Base-by-base conservation (phyloP, 148 eudicot genomes). In the Euryodendron excelsum region DNA sequence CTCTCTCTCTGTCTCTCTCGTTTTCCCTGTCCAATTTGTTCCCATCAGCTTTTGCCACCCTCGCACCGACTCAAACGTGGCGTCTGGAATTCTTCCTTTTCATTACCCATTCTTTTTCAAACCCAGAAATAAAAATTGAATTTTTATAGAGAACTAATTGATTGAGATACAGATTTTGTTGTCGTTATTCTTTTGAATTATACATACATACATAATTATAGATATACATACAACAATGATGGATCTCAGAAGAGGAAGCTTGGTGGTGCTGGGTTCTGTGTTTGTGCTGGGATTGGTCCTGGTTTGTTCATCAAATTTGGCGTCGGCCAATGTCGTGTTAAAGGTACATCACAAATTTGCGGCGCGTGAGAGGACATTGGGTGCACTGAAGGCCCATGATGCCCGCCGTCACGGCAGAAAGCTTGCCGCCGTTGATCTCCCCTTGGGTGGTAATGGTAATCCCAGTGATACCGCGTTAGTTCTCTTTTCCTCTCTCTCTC, bases 401-500 rank as follows among this genome's bases (percentile, higher is more conserved):
- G 68, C n/a, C 36, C 73, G 62, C 45, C 92, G 95, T 8, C 97
- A 93, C 72, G 92, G 91, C 11, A 77, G 97, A 72, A 79, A 84
- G 53, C 87, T 93, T 12, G 77, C 86, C 17, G 80, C 84, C 17
- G 63, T 91, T 70, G 95, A 93, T 85, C 63, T 91, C 21, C 89
- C 92, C 41, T 80, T 93, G 78, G 97, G 95, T 72, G 97, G 97
- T 64, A 85, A 91, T 71, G 88, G 91, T 36, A 78, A 83, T 48
- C 95, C 97, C 66, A 82, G 90, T 17, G 91, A 83, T 79, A 75
- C 92, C 45, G 92, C 90, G 97, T 93, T 80, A 75, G 89, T 81
- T 61, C 72, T 63, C 48, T 68, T 67, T 13, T 18, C 76, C 61
- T 52, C 69, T 62, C 34, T 69, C 7, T 61, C 28, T 53, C 47